phyloP scores from a whole-genome alignment of 208 protist species.

The Crithidia acanthocephali region DNA sequence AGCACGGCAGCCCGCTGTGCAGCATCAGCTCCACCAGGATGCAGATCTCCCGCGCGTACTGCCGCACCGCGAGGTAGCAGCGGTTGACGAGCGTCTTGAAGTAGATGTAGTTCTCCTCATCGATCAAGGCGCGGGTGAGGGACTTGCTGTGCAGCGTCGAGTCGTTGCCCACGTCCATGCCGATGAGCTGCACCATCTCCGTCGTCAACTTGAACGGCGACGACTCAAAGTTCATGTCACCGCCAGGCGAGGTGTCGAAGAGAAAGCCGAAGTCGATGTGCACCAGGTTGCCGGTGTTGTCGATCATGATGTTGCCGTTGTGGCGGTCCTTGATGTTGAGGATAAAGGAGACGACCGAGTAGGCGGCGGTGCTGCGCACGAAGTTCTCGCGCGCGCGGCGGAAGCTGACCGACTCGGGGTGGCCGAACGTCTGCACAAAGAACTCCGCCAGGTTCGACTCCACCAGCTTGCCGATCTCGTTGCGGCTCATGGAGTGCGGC shows the following conservation, averaged over 20 bases:
- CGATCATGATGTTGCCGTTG: constrained; percentile 96
- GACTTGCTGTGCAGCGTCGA: constrained; percentile 60
- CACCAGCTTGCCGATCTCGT: constrained; percentile 92
- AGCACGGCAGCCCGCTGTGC: constrained; percentile 84
- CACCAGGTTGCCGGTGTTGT: constrained; percentile 91
- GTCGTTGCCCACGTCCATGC: constrained; percentile 62
- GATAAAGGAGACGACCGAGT: constrained; percentile 95
- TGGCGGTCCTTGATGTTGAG: constrained; percentile 96
- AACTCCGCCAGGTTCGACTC: constrained; percentile 91
- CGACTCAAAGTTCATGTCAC: constrained; percentile 95
- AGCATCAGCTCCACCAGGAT: constrained; percentile 90
- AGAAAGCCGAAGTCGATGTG: constrained; percentile 99
- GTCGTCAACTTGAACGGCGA: constrained; percentile 94
- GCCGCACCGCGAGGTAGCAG: constrained; percentile 86
- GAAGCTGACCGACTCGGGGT: constrained; percentile 81
- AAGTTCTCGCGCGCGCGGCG: constrained; percentile 91
- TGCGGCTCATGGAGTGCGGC: constrained; percentile 82
- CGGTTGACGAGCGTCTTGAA: constrained; percentile 82
- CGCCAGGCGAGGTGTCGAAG: constrained; percentile 95
- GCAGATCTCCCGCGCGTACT: constrained; percentile 82
- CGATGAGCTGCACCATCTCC: constrained; percentile 95
- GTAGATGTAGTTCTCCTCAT: constrained; percentile 84
- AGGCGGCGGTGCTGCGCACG: constrained; percentile 91
- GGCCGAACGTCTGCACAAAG: constrained; percentile 93
- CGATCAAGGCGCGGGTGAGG: constrained; percentile 71